These are phyloP conservation scores for Theobroma grandiflorum DNA, from an alignment of 441 rosid species.

Conservation along the genomic window DNA sequence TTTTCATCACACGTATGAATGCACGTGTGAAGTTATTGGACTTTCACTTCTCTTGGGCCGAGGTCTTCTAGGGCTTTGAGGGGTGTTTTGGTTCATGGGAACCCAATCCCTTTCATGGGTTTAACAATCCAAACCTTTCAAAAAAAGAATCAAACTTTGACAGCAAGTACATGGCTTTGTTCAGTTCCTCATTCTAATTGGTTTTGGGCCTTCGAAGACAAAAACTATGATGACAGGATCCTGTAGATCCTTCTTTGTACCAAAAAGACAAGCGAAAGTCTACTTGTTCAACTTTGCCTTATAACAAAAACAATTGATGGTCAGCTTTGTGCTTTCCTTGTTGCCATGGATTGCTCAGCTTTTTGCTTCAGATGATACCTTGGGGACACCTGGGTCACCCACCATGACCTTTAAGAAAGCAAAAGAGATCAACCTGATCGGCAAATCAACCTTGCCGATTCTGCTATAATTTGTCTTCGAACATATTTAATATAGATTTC, in stretches of 20 bases:
- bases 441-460: neutral
- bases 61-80: neutral
- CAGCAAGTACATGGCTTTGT: neutral
- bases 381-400: neutral
- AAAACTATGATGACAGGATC: neutral
- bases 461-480: neutral
- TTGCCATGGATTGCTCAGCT: neutral
- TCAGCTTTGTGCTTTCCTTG: neutral
- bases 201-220: neutral
- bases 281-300: neutral
- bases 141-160: neutral
- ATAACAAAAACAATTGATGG: neutral
- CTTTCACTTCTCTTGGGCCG: neutral
- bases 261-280: neutral
- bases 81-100: neutral
- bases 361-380: neutral
- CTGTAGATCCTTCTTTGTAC: neutral
- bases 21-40: neutral
- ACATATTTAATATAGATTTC: neutral
- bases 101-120: too few species aligned
- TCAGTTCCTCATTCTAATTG: neutral
- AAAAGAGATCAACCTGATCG: conserved; percentile 2
- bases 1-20: neutral
- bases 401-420: neutral
- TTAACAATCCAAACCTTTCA: neutral